Base-by-base conservation (phyloP, 129 eudicot species). In the carrot (Daucus carota) region DNA sequence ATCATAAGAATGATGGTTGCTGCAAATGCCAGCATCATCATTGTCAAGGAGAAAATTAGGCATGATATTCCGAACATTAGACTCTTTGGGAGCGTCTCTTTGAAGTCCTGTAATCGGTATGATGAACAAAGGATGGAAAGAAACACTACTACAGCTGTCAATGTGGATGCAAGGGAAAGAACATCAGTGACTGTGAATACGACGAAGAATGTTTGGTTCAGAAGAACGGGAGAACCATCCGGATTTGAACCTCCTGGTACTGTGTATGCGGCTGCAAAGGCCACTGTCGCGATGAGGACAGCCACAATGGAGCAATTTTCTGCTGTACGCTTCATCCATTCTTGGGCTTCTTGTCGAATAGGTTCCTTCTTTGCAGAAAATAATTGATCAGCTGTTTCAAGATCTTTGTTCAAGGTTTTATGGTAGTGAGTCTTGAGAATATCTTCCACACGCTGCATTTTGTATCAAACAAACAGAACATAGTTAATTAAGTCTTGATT, bases 1-100 rank as follows among this genome's bases (percentile, higher is more conserved):
- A 82, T 67, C 62, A 77, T 82, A 22, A 85, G 75, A 33, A 85
- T 59, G 28, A 82, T 72, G 4, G 89, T 85, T 13, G 89, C 86
- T 28, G 80, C 86, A 70, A 85, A 85, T 31, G 89, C 52, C 22
- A 82, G 50, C 86, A 82, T 85, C 89, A 85, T 82, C 89, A 77
- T 85, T 20, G 89, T 16, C 50, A 82, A 84, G 4, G 89, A 77
- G 15, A 82, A 29, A 38, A 85, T 72, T 68, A 85, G 62, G 14
- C 83, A 24, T 33, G 75, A n/a, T 3, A 85, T 42, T 48, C 81
- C 84, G 3, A 73, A 9, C 79, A 76, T 17, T 67, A 79, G 82
- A 50, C 74, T 82, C 16, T 76, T 54, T 20, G 74, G 82, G 38
- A 85, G 80, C 4, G 80, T 66, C 11, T 74, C 57, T 8, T 66